phyloP scores from a whole-genome alignment of 352 stramenopile species.

The Pythium aristosporum region DNA sequence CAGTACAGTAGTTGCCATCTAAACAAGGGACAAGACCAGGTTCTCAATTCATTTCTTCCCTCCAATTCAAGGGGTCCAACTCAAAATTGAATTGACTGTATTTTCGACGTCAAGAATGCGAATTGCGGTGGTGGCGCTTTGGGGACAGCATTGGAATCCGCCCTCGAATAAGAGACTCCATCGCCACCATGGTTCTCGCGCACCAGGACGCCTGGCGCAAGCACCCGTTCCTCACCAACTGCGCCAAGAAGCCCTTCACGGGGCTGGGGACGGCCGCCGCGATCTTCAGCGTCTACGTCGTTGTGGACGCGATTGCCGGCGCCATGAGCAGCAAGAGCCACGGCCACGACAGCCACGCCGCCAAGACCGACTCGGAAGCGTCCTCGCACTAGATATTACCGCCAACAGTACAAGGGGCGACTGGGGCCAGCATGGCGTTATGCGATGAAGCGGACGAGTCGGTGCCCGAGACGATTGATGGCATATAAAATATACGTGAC shows the following conservation, averaged over 20 bases:
- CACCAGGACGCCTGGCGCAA: constrained; percentile 88
- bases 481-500: constrained; percentile 25
- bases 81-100: constrained; percentile 24
- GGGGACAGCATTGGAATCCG: neutral
- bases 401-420: no score
- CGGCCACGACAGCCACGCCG: constrained; percentile 33
- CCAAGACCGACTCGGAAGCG: no score
- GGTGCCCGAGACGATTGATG: no score
- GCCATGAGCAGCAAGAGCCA: constrained; percentile 33
- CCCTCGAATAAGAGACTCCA: no score
- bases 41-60: constrained; percentile 18
- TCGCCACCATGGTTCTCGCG: constrained; percentile 71
- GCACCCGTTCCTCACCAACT: constrained; percentile 83
- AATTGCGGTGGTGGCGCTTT: constrained; percentile 27
- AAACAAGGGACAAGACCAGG: neutral
- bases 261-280: constrained; percentile 68
- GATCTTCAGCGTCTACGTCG: constrained; percentile 82
- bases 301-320: constrained; percentile 58
- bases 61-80: constrained; percentile 1
- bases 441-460: no score
- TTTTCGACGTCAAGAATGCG: constrained; percentile 16
- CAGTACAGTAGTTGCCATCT: no score
- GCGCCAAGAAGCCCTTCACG: constrained; percentile 85
- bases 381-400: no score
- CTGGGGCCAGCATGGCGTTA: no score